Percentiles rank a stretch among this genome's conserved stretches.
These are phyloP conservation scores for Diaporthe vaccinii DNA, from an alignment of 2,329 filamentous ascomycete genomes.

Conservation along the genomic window DNA sequence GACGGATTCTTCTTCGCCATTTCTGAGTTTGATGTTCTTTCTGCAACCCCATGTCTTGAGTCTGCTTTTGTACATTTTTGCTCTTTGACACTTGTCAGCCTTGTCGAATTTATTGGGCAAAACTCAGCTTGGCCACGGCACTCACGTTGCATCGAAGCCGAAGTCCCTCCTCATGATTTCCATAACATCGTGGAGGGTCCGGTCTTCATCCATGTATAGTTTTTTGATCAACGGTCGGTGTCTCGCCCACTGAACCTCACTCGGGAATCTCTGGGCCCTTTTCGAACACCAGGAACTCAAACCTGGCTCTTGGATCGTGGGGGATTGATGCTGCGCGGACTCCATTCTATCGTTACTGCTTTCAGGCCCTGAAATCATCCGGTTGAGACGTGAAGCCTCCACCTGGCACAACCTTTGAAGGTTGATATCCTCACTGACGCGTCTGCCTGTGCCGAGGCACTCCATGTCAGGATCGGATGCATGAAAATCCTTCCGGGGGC, in stretches of 20 bases:
- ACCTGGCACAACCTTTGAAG: background rate
- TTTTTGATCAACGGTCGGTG: slow-evolving; percentile 24
- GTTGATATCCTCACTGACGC: background rate
- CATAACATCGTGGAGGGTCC: slow-evolving; percentile 35
- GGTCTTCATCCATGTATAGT: slow-evolving; percentile 33
- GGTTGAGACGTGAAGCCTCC: background rate
- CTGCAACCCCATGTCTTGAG: slow-evolving; percentile 15
- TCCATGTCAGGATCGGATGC: background rate
- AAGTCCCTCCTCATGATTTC: slow-evolving; percentile 23
- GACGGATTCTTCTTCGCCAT: background rate
- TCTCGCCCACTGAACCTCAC: background rate
- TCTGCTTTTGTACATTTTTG: slow-evolving; percentile 34
- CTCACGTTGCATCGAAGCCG: slow-evolving; percentile 31
- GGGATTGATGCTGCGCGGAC: background rate
- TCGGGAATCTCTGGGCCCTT: background rate
- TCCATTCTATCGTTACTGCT: background rate
- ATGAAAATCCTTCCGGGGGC: background rate
- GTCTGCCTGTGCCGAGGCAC: background rate
- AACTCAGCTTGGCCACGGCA: background rate
- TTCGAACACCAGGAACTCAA: background rate
- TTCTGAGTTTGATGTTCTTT: slow-evolving; percentile 31
- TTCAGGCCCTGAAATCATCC: too few relatives aligned
- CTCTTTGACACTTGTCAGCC: background rate
- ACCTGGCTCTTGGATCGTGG: background rate
- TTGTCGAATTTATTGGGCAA: background rate